phyloP scores from a whole-genome alignment of 441 rosid genomes.

The Melastoma candidum region DNA sequence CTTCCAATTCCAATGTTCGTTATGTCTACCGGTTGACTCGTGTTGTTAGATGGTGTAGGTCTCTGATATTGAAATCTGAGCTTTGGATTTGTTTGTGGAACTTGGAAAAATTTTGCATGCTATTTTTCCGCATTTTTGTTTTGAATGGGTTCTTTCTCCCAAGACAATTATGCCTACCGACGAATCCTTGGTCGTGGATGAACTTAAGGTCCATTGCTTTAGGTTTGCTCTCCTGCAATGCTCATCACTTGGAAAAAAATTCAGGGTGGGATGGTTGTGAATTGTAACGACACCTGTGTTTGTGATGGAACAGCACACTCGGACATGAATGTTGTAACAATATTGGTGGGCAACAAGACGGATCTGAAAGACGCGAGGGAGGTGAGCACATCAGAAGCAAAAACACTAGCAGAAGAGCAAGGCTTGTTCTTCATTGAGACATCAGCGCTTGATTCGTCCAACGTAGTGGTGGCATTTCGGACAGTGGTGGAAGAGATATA shows the following conservation, averaged over 20 bases:
- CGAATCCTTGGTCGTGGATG: too few species aligned
- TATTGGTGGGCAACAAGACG: constrained; percentile 8
- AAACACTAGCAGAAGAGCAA: constrained; percentile 3
- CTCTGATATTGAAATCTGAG: too few species aligned
- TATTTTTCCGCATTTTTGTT: too few species aligned
- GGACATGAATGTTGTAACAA: constrained; percentile 6
- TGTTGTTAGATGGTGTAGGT: too few species aligned
- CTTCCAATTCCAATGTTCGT: too few species aligned
- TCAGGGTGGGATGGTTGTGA: neutral
- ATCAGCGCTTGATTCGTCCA: constrained; percentile 4
- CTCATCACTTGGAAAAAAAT: neutral
- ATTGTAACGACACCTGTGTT: neutral
- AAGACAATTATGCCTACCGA: too few species aligned
- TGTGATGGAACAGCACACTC: constrained; percentile 2
- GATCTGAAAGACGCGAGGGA: constrained; percentile 8
- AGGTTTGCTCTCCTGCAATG: too few species aligned
- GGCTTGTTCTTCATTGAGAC: constrained; percentile 8
- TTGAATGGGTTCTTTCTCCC: too few species aligned
- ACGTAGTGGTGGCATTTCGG: constrained; percentile 2
- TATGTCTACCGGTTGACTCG: too few species aligned
- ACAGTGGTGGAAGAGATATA: constrained; percentile 4
- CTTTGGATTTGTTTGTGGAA: too few species aligned
- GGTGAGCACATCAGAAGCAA: constrained; percentile 4
- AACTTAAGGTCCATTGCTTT: too few species aligned
- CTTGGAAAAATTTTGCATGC: too few species aligned